Base-by-base conservation (phyloP, 495 filamentous ascomycete genomes). In the Xeromyces bisporus region DNA sequence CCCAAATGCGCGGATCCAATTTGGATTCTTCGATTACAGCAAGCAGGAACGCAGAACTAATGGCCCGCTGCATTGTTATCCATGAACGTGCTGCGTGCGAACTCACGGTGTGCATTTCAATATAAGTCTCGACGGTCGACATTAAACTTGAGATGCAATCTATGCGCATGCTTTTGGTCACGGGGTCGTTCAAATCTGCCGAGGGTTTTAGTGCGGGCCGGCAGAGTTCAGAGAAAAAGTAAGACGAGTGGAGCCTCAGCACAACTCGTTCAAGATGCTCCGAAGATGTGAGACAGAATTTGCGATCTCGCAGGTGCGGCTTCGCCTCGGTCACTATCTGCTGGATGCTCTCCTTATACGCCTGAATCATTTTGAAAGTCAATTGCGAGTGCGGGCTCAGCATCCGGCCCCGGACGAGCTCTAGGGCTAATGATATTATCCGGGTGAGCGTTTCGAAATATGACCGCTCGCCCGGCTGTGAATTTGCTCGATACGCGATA, bases 201-300 rank as follows among this genome's bases (percentile, higher is more conserved):
- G 41, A 25, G 7, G 47, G 35, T 32, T 66, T 69, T 38, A 75
- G 58, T 27, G 69, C 60, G 31, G 67, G 67, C 23, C 69, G 64
- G 44, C 65, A 72, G 33, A 75, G 62, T 43, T 73, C 69, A 8
- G 70, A 73, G 8, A 60, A 53, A 32, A 70, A 61, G 44, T 72
- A 75, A 2, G 67, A 71, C 3, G 61, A 57, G 41, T 73, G 68
- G 7, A 75, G 48, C 40, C 70, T 71, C 1, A 73, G 41, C 1
- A 62, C 62, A 29, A 68, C 61, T 25, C 67, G 56, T 43, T 75
- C 65, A 0, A 73, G 44, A 29, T 66, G 67, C 25, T 73, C 54
- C 2, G 54, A 60, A 1, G 56, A 37, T 0, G 58, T 57, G 9
- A 52, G 41, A 41, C 69, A 73, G 35, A 50, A 46, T 15, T 58